Percentiles rank a stretch among this genome's conserved stretches.
phyloP scores from a whole-genome alignment of 768 basidiomycete genomes.

The Boletus rubropictus region DNA sequence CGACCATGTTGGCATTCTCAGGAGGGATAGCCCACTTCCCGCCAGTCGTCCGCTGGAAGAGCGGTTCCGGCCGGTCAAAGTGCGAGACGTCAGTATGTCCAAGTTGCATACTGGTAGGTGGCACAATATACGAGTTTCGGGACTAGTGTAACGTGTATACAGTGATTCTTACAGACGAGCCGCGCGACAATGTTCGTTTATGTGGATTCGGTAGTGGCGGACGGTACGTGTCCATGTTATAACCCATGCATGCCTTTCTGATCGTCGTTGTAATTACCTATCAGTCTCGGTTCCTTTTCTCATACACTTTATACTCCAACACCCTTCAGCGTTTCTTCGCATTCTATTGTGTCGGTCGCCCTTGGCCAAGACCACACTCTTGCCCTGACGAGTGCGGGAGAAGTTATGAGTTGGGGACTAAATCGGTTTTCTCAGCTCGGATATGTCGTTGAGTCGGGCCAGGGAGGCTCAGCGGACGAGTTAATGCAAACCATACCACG shows the following conservation, averaged over 20 bases:
- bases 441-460: conserved; percentile 62
- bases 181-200: conserved; percentile 64
- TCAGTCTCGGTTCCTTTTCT: conserved; percentile 64
- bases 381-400: conserved; percentile 71
- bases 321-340: conserved; percentile 51
- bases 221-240: conserved; percentile 44
- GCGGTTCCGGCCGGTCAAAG: conserved; percentile 58
- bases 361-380: conserved; percentile 95
- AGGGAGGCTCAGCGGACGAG: conserved; percentile 52
- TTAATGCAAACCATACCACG: conserved; percentile 72
- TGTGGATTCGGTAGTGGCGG: conserved; percentile 91
- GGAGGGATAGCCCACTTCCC: conserved; percentile 11
- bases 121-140: not conserved
- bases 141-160: not conserved
- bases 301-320: conserved; percentile 76
- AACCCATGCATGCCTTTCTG: not conserved
- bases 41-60: conserved; percentile 30
- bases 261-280: not conserved
- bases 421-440: conserved; percentile 89
- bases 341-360: conserved; percentile 61
- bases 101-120: conserved; percentile 77
- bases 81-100: conserved; percentile 72
- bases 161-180: conserved; percentile 69
- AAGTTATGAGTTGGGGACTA: conserved; percentile 86
- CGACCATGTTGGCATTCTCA: conserved; percentile 58